Evolutionary conservation across 306 rosid species (phyloP).

Genomic region (Mimosa bimucronata): DNA sequence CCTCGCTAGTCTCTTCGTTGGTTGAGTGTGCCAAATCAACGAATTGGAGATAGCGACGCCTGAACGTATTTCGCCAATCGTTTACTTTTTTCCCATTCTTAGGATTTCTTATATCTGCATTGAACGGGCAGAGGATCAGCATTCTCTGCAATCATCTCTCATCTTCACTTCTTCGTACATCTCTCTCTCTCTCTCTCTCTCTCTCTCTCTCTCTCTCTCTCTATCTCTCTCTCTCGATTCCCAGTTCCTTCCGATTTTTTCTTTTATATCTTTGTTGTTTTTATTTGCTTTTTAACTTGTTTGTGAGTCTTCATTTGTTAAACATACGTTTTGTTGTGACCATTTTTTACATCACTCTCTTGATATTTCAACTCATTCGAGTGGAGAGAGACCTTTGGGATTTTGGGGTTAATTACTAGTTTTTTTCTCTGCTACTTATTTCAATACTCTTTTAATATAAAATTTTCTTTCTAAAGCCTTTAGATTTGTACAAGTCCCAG

Average conservation of each 20-base stretch:
- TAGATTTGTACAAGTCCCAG: background rate
- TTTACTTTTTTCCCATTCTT: background rate
- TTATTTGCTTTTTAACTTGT: background rate
- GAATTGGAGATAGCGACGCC: background rate
- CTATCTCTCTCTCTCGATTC: too few relatives aligned
- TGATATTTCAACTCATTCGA: background rate
- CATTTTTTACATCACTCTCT: background rate
- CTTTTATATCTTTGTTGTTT: background rate
- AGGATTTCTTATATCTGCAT: slow-evolving; percentile 5
- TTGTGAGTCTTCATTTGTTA: background rate
- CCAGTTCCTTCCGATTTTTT: background rate
- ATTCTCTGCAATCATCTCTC: background rate
- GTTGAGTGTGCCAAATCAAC: background rate
- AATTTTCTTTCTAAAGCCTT: background rate
- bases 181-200: too few relatives aligned
- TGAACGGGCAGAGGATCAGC: background rate
- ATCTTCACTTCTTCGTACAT: slow-evolving; percentile 4
- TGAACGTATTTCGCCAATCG: background rate
- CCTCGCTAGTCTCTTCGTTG: background rate
- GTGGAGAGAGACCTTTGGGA: background rate
- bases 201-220: too few relatives aligned
- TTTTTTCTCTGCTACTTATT: background rate
- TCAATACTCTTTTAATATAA: too few relatives aligned
- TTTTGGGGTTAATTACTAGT: background rate
- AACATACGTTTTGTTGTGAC: slow-evolving; percentile 1